Percentiles rank a stretch among this genome's conserved stretches.
phyloP scores from a whole-genome alignment of 2,329 filamentous ascomycete genomes.

The Lachnellula subtilissima region DNA sequence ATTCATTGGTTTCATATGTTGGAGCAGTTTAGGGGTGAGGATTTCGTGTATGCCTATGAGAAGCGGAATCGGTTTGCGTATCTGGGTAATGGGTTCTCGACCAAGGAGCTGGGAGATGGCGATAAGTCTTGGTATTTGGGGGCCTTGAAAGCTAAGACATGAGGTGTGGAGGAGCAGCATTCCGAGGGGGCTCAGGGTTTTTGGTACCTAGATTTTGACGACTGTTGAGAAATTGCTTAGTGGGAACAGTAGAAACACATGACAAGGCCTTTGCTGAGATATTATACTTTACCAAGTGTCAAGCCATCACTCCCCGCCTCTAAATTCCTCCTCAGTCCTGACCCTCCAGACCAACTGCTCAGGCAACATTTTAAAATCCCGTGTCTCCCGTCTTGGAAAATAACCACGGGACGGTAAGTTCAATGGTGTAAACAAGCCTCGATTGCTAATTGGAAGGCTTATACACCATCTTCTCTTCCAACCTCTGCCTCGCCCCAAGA shows the following conservation, averaged over 20 bases:
- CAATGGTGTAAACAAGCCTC: neutral
- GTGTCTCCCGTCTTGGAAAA: neutral
- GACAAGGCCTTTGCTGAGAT: too few relatives aligned
- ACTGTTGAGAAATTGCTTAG: neutral
- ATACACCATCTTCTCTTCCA: conserved; percentile 29
- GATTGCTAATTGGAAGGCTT: conserved; percentile 77
- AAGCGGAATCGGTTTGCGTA: conserved; percentile 11
- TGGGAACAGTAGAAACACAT: too few relatives aligned
- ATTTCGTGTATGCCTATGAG: conserved; percentile 10
- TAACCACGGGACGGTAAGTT: neutral
- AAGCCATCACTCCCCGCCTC: too few relatives aligned
- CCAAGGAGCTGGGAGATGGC: conserved; percentile 5
- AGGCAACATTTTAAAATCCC: neutral
- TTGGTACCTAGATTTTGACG: neutral
- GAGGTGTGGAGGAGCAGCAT: neutral
- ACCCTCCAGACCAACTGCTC: too few relatives aligned
- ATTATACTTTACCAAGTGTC: too few relatives aligned
- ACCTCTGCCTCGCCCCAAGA: conserved; percentile 23
- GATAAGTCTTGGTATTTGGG: conserved; percentile 17
- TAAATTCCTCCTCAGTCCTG: too few relatives aligned
- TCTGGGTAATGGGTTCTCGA: conserved; percentile 16
- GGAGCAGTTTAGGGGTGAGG: conserved; percentile 13
- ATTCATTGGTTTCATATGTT: conserved; percentile 19
- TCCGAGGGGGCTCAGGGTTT: neutral
- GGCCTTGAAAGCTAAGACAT: neutral